A percentile compares a stretch with the other conserved stretches of the same genome.
Evolutionary conservation across 495 filamentous ascomycete genomes (phyloP).

Genomic region (Annulohypoxylon maeteangense): DNA sequence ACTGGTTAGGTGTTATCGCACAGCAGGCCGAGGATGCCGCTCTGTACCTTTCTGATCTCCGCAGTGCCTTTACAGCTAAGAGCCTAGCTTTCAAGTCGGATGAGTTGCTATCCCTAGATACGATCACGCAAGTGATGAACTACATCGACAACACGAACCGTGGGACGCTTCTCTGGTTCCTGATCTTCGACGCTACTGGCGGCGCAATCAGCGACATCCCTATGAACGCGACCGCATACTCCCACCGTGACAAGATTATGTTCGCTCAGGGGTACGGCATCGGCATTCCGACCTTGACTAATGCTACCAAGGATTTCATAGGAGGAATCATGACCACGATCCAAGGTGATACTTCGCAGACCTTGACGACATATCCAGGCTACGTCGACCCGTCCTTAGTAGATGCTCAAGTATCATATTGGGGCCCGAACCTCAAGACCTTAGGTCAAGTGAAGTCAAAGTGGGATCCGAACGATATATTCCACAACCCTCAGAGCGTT

Average conservation of each 20-base stretch:
- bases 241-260: constrained; percentile 67
- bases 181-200: constrained; percentile 67
- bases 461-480: constrained; percentile 65
- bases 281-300: constrained; percentile 56
- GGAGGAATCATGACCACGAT: constrained; percentile 58
- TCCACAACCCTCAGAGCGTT: constrained; percentile 74
- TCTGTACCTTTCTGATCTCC: constrained; percentile 56
- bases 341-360: constrained; percentile 43
- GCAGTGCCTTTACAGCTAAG: constrained; percentile 63
- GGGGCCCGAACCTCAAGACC: constrained; percentile 60
- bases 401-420: constrained; percentile 65
- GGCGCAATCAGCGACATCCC: constrained; percentile 61
- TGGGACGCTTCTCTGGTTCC: constrained; percentile 63
- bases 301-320: constrained; percentile 59
- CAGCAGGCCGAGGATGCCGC: constrained; percentile 62
- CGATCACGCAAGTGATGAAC: constrained; percentile 58
- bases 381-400: constrained; percentile 73
- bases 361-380: constrained; percentile 71
- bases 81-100: constrained; percentile 62
- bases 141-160: constrained; percentile 62
- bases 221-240: constrained; percentile 64
- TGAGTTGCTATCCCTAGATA: constrained; percentile 54
- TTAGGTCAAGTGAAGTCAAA: constrained; percentile 63
- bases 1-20: constrained; percentile 65
- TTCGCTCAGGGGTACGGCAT: constrained; percentile 69